Evolutionary conservation across 2,329 filamentous ascomycete genomes (phyloP), one percentile per base, ranked within the genome.

Genomic region (Chalara sp.): DNA sequence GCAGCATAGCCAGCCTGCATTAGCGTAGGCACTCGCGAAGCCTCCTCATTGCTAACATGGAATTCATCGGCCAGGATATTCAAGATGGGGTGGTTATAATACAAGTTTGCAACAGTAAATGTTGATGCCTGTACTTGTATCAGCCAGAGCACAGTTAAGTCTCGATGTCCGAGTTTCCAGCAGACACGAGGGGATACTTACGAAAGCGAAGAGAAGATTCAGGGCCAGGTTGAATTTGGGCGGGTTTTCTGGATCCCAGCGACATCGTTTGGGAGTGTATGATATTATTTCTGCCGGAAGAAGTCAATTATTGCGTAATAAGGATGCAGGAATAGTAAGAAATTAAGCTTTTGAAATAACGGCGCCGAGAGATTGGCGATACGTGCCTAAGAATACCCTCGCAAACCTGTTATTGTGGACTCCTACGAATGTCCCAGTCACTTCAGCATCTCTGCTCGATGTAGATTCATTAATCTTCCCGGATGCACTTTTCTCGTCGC

Each of bases 71-170:
- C 87, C 40, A 93, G 75, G 47, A 86, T 79, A 62, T 90, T 89
- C 29, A 92, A 71, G 44, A 92, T 87, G 0, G 88, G 86, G 60
- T 91, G 87, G 53, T 79, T 87, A 67, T 92, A 90, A 69, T 92
- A 92, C 3, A 92, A 71, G 58, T 91, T 91, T 13, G 87, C 87
- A 6, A 91, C 87, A 1, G 85, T 88, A 57, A 89, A 82, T 4
- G 82, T 76, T 0, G 71, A 70, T 3, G 77, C 68, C 77, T 80
- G 13, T 7, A 44, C 32, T 49, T 10, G 28, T 31, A 39, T 13
- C 12, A 10, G 35, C 46, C 21, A 47, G 12, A 7, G 13, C 12
- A 47, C 28, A 30, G 21, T 30, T 30, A 30, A 46, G 13, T 6
- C 10, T 12, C 5, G 12, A 30, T 31, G 21, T 21, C 21, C 13